A percentile compares a stretch with the other conserved stretches of the same genome.
Evolutionary conservation across 495 filamentous ascomycete species (phyloP).

Genomic region (Daldinia vernicosa): DNA sequence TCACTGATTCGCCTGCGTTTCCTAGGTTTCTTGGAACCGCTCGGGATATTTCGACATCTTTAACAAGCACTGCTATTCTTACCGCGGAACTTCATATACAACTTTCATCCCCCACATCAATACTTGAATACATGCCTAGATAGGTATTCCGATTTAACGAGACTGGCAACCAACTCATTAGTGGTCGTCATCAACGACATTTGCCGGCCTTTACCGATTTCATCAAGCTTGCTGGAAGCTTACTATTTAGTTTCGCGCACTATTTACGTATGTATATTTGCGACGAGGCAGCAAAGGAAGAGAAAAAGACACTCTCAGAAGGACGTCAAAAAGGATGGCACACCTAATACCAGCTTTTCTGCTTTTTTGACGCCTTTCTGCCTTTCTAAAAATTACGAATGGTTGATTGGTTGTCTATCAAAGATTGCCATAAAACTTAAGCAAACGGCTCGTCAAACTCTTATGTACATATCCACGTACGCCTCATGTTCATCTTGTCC

Average conservation of each 20-base stretch:
- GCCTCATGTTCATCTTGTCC: background rate
- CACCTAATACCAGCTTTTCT: too few species aligned
- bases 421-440: background rate
- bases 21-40: background rate
- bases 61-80: constrained; percentile 19
- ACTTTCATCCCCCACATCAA: background rate
- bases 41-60: constrained; percentile 24
- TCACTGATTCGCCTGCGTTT: constrained; percentile 5
- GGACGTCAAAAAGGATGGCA: too few species aligned
- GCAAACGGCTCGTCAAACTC: constrained; percentile 9
- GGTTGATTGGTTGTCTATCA: background rate
- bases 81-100: background rate
- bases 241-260: background rate
- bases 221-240: constrained; percentile 8
- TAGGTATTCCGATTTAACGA: too few species aligned
- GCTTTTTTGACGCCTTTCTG: too few species aligned
- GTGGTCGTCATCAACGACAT: constrained; percentile 3
- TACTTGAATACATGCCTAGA: background rate
- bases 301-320: too few species aligned
- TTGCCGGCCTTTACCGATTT: constrained; percentile 10
- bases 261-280: background rate
- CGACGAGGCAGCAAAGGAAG: background rate
- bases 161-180: constrained; percentile 1
- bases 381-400: background rate
- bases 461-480: background rate